Conservation (phyloP, 139 green algal species). For the Chlamydomonas incerta region DNA sequence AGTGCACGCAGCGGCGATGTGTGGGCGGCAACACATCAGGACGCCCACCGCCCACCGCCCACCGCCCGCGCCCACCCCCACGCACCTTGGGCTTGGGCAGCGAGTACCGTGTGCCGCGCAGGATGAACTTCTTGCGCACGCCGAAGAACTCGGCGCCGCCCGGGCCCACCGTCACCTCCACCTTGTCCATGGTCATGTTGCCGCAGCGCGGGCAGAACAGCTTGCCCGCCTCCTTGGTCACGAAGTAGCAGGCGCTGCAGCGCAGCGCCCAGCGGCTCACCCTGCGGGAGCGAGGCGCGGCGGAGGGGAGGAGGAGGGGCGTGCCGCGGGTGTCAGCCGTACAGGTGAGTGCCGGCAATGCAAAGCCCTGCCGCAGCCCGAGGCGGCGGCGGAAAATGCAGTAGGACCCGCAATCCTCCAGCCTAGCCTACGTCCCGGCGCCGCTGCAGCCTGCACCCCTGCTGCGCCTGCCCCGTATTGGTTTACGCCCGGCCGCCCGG, state of each 20-base stretch:
- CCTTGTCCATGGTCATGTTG: conserved; percentile 89
- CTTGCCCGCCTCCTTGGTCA: conserved; percentile 72
- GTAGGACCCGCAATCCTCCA: too few relatives aligned
- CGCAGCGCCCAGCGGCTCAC: conserved; percentile 81
- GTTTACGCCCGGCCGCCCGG: too few relatives aligned
- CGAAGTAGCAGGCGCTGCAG: conserved; percentile 86
- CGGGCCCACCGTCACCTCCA: conserved; percentile 79
- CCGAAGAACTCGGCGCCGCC: conserved; percentile 87
- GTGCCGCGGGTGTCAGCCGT: too few relatives aligned
- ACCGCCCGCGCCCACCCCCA: too few relatives aligned
- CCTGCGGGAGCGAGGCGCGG: conserved; percentile 19
- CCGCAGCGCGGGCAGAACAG: conserved; percentile 97
- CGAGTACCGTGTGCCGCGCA: conserved; percentile 86
- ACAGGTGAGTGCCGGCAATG: too few relatives aligned
- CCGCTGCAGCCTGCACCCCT: too few relatives aligned
- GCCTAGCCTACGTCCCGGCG: too few relatives aligned
- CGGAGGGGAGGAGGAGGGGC: background rate
- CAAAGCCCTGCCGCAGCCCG: too few relatives aligned
- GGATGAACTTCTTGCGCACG: conserved; percentile 81
- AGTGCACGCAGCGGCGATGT: too few relatives aligned
- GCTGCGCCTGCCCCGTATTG: too few relatives aligned
- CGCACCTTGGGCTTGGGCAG: conserved; percentile 91
- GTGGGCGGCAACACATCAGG: background rate
- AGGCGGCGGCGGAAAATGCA: too few relatives aligned
- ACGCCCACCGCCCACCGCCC: too few relatives aligned